Percentiles rank a stretch among this genome's conserved stretches.
These are phyloP conservation scores for Phytophthora meadii DNA, from an alignment of 352 stramenopile species.

Conservation along the genomic window DNA sequence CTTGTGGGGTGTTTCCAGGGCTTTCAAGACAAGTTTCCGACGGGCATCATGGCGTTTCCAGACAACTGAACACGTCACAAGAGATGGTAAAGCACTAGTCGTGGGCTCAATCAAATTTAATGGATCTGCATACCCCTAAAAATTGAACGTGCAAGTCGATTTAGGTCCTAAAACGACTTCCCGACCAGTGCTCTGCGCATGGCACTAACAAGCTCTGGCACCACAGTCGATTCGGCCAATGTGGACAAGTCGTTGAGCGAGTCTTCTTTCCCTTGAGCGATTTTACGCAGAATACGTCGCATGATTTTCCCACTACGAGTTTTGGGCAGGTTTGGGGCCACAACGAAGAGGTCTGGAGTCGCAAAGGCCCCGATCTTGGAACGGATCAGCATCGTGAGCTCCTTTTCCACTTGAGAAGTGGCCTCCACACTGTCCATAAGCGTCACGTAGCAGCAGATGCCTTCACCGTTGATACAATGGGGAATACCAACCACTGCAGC, in stretches of 20 bases:
- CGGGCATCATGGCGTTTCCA: too few relatives aligned
- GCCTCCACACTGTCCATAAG: neutral
- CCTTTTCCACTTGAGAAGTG: constrained; percentile 60
- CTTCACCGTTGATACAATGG: neutral
- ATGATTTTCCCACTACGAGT: constrained; percentile 21
- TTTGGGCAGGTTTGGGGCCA: constrained; percentile 7
- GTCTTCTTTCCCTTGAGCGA: constrained; percentile 85
- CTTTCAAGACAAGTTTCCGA: too few relatives aligned
- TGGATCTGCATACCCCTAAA: too few relatives aligned
- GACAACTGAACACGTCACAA: too few relatives aligned
- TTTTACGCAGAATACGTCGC: constrained; percentile 16
- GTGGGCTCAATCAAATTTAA: too few relatives aligned
- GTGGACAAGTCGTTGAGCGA: constrained; percentile 95
- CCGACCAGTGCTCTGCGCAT: neutral
- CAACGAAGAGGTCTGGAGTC: constrained; percentile 14
- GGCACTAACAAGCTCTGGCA: neutral
- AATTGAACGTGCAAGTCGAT: neutral
- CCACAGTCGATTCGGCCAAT: constrained; percentile 6
- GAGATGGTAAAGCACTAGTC: too few relatives aligned
- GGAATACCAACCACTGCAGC: neutral
- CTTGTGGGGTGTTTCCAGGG: too few relatives aligned
- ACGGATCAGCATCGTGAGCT: constrained; percentile 37
- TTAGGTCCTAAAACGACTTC: neutral
- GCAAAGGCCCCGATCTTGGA: constrained; percentile 13
- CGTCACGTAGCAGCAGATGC: neutral